phyloP scores from a whole-genome alignment of 257 asterid genomes.

The Anisodus acutangulus region DNA sequence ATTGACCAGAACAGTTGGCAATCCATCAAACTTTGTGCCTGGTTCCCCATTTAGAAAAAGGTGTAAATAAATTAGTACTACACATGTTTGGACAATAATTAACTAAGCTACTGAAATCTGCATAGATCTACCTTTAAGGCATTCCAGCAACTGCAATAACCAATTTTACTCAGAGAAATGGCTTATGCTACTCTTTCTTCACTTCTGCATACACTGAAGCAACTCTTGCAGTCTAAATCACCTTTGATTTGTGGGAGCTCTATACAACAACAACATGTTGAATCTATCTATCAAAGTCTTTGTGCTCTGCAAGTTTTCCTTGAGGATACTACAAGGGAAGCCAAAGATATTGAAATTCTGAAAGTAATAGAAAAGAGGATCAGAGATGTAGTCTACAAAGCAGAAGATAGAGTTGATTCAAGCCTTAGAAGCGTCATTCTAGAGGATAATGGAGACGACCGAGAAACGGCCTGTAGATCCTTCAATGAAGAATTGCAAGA shows the following conservation, averaged over 20 bases:
- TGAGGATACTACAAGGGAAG: not conserved
- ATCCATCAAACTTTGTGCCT: too few relatives aligned
- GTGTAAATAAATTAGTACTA: too few relatives aligned
- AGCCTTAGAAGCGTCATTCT: not conserved
- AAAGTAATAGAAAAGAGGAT: slow-evolving; percentile 1
- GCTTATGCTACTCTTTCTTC: slow-evolving; percentile 43
- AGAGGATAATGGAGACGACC: not conserved
- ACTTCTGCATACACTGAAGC: slow-evolving; percentile 33
- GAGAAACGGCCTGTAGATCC: not conserved
- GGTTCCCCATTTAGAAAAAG: too few relatives aligned
- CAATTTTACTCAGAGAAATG: not conserved
- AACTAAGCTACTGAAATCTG: too few relatives aligned
- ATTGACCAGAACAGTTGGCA: too few relatives aligned
- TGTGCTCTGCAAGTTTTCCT: slow-evolving; percentile 20
- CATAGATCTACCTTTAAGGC: too few relatives aligned
- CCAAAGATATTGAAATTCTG: not conserved
- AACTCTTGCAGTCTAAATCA: slow-evolving; percentile 30
- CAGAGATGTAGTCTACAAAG: slow-evolving; percentile 28
- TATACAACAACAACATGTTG: slow-evolving; percentile 20
- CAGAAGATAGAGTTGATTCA: slow-evolving; percentile 30
- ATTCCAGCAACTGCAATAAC: too few relatives aligned
- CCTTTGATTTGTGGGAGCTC: not conserved
- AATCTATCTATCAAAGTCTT: not conserved
- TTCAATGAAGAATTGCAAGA: not conserved
- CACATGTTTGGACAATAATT: too few relatives aligned